phyloP scores from a whole-genome alignment of 352 stramenopile genomes.

The Globisporangium cylindrosporum region DNA sequence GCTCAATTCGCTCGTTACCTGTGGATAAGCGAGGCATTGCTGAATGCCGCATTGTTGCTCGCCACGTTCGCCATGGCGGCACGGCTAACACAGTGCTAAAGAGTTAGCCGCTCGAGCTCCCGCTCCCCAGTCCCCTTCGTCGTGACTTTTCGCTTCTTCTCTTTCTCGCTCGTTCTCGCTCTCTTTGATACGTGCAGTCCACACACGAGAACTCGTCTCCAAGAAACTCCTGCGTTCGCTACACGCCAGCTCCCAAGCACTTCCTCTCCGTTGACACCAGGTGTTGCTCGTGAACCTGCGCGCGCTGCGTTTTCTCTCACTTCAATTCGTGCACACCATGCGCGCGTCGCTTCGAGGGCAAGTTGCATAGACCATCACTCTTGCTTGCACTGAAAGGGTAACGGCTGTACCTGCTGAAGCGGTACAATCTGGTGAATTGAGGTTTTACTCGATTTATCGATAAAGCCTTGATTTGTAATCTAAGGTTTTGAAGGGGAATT shows the following conservation, averaged over 20 bases:
- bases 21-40: conserved; percentile 47
- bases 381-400: neutral
- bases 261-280: neutral
- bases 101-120: neutral
- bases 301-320: neutral
- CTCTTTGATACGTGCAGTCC: neutral
- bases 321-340: neutral
- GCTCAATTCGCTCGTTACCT: conserved; percentile 8
- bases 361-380: conserved; percentile 2
- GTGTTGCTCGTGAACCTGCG: neutral
- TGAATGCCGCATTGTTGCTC: conserved; percentile 19
- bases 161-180: neutral
- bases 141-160: neutral
- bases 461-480: neutral
- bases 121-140: neutral
- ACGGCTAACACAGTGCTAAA: neutral
- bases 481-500: neutral
- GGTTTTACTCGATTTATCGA: neutral
- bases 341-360: conserved; percentile 4
- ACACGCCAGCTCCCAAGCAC: no score
- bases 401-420: neutral
- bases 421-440: neutral
- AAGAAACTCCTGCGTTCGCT: neutral
- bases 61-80: conserved; percentile 4
- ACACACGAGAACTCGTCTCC: no score